Evolutionary conservation across 2,329 filamentous ascomycete genomes (phyloP), one percentile per base, ranked within the genome.

Genomic region (Alternaria arbusti): DNA sequence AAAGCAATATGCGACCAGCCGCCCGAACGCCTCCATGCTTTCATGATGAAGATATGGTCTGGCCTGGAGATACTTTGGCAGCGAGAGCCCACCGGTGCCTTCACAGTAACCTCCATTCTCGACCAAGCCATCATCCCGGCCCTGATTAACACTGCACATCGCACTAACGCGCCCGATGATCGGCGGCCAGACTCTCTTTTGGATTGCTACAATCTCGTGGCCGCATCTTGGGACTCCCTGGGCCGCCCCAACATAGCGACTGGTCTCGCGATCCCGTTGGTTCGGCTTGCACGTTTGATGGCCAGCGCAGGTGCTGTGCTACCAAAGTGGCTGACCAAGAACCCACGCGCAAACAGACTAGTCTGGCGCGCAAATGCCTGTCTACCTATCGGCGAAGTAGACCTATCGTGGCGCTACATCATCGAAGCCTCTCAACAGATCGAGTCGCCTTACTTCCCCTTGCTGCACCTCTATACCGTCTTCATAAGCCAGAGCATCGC

Each of bases 401-500:
- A 69, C 9, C 63, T 76, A 8, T 64, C 58, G n/a, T 78, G 76
- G 75, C 40, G 66, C 6, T 47, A 54, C 13, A 57, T 79, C n/a
- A 64, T 65, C 10, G 66, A 73, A 55, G 74, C 75, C 0, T 62
- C 72, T 0, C 40, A 57, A 10, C 57, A 70, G 0, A 44, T 56
- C 0, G 63, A 69, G 9, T 32, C 59, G 4, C 68, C 63, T 20
- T 68, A 74, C 51, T 70, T 76, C 17, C 68, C 70, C 1, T 46
- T 78, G 4, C 62, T 79, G 15, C 73, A 78, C 30, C 60, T 77
- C 3, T 78, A 74, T 62, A 78, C 75, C 1, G 54, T 77, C n/a
- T 65, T 77, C 22, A 55, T 78, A 0, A 74, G 71, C n/a, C 77
- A 78, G 51, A 66, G 67, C 26, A 70, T 78, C 20, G 64, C 68